A percentile compares a stretch with the other conserved stretches of the same genome.
Conservation (phyloP, 805 yeast genomes). For the Cyberlindnera nakhonratchasimensis region DNA sequence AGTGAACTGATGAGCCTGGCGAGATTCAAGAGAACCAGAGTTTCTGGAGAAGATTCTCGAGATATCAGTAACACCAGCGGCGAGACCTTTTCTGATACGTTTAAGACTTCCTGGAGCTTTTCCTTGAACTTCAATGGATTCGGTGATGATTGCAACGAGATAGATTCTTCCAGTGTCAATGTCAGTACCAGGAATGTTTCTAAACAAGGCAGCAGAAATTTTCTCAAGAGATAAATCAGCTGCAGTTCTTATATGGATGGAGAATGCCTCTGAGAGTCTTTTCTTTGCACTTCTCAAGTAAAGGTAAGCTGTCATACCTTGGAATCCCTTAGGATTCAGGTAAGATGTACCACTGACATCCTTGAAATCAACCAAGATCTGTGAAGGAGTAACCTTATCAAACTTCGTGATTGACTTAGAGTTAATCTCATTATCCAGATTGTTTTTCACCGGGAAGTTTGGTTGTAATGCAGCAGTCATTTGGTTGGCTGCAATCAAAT, state of each 20-base stretch:
- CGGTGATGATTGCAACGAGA: conserved; percentile 73
- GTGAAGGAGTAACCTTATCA: conserved; percentile 45
- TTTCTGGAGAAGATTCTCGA: conserved; percentile 70
- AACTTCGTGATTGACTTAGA: conserved; percentile 48
- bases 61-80: conserved; percentile 85
- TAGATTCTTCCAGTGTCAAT: conserved; percentile 63
- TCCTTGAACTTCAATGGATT: conserved; percentile 50
- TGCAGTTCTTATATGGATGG: conserved; percentile 58
- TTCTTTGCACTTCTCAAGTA: conserved; percentile 61
- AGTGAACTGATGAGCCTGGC: conserved; percentile 67
- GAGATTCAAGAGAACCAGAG: conserved; percentile 54
- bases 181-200: conserved; percentile 68
- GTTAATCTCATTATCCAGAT: conserved; percentile 34
- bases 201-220: conserved; percentile 74
- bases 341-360: conserved; percentile 61
- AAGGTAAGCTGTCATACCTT: conserved; percentile 69
- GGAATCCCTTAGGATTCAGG: conserved; percentile 61
- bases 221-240: conserved; percentile 59
- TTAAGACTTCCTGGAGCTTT: conserved; percentile 28
- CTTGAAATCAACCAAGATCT: conserved; percentile 73
- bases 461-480: conserved; percentile 68
- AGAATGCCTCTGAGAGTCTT: conserved; percentile 76
- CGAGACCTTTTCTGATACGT: conserved; percentile 69
- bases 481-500: conserved; percentile 63
- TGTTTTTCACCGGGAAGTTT: conserved; percentile 53